phyloP scores from a whole-genome alignment of 2,329 filamentous ascomycete genomes.

The Colletotrichum sp. region DNA sequence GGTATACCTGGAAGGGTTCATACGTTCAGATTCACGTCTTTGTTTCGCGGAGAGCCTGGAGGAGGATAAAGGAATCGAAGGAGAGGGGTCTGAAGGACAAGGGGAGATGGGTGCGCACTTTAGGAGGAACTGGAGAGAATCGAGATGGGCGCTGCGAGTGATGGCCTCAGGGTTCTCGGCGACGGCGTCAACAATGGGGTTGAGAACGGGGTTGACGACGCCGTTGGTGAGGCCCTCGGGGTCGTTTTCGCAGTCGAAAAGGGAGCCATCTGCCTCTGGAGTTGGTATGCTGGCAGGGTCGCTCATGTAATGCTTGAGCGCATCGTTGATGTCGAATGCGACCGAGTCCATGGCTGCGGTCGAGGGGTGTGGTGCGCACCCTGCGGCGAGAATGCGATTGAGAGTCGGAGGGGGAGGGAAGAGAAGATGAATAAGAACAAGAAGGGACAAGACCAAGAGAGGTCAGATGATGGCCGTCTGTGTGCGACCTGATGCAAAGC shows the following conservation, averaged over 20 bases:
- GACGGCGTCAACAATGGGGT: slow-evolving; percentile 90
- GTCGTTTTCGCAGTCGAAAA: slow-evolving; percentile 92
- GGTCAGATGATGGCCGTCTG: not conserved
- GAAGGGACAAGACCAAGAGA: not conserved
- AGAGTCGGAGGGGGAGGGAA: slow-evolving; percentile 12
- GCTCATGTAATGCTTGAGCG: slow-evolving; percentile 95
- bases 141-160: slow-evolving; percentile 78
- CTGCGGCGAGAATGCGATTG: not conserved
- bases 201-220: slow-evolving; percentile 84
- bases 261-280: slow-evolving; percentile 80
- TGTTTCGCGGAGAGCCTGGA: slow-evolving; percentile 22
- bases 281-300: slow-evolving; percentile 85
- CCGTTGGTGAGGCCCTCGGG: slow-evolving; percentile 80
- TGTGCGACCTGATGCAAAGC: not conserved
- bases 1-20: slow-evolving; percentile 76
- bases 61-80: slow-evolving; percentile 28
- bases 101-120: slow-evolving; percentile 79
- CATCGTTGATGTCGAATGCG: slow-evolving; percentile 94
- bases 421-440: not conserved
- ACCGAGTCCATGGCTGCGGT: slow-evolving; percentile 70
- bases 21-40: slow-evolving; percentile 57
- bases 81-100: slow-evolving; percentile 28
- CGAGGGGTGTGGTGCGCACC: slow-evolving; percentile 15
- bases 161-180: slow-evolving; percentile 92
- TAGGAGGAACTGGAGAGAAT: slow-evolving; percentile 93